A percentile compares a stretch with the other conserved stretches of the same genome.
phyloP scores from a whole-genome alignment of 257 asterid species.

The Jaltomata sinuosa region DNA sequence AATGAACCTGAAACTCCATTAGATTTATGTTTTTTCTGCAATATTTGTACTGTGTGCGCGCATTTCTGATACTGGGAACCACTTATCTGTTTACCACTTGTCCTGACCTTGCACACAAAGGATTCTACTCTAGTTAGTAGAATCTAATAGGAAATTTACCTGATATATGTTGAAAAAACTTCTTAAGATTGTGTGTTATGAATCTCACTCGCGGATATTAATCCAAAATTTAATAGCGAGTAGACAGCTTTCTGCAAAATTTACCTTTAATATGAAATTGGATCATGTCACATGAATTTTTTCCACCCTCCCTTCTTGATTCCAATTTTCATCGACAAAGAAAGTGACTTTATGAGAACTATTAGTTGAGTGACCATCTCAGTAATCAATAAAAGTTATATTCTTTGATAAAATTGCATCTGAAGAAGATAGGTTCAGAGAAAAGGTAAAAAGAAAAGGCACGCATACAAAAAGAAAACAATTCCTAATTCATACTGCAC shows the following conservation, averaged over 20 bases:
- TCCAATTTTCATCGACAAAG: neutral
- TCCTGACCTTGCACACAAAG: neutral
- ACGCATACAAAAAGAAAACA: neutral
- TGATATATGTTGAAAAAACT: neutral
- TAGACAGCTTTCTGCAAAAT: neutral
- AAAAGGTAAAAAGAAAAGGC: neutral
- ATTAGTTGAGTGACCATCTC: neutral
- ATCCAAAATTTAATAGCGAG: neutral
- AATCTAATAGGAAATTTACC: neutral
- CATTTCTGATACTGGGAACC: neutral
- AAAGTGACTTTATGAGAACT: neutral
- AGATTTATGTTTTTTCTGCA: neutral
- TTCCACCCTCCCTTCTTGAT: neutral
- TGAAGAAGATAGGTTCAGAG: neutral
- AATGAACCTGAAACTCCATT: neutral
- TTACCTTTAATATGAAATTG: neutral
- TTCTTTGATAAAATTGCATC: neutral
- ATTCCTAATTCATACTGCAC: neutral
- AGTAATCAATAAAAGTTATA: neutral
- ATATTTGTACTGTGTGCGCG: neutral
- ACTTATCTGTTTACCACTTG: neutral
- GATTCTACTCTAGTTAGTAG: neutral
- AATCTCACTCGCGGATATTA: neutral
- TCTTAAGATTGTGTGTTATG: neutral
- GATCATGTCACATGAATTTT: neutral